phyloP scores from a whole-genome alignment of 2,329 filamentous ascomycete genomes.

The Nemania diffusa region DNA sequence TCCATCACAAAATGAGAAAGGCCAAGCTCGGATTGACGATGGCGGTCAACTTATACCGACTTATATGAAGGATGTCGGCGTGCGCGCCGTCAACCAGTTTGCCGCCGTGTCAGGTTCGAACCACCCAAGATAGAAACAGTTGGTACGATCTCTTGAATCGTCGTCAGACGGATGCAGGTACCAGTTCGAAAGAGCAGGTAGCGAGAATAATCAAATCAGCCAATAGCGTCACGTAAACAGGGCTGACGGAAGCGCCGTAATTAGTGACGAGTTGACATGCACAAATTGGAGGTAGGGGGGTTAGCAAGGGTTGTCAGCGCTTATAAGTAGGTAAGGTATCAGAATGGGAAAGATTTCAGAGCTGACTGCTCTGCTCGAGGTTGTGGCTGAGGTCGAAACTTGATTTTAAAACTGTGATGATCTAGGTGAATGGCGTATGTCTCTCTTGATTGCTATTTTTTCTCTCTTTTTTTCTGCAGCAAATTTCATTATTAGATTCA shows the following conservation, averaged over 20 bases:
- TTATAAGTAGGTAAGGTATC: conserved; percentile 32
- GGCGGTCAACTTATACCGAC: conserved; percentile 11
- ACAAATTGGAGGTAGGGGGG: conserved; percentile 27
- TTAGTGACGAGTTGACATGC: conserved; percentile 25
- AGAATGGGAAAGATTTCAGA: conserved; percentile 8
- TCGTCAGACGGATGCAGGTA: conserved; percentile 31
- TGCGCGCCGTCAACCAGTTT: conserved; percentile 19
- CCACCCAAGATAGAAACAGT: conserved; percentile 29
- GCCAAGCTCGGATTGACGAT: not conserved
- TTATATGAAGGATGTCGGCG: conserved; percentile 25
- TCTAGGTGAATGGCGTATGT: not conserved
- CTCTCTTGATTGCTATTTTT: conserved; percentile 3
- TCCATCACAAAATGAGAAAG: conserved; percentile 57
- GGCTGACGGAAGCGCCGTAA: conserved; percentile 44
- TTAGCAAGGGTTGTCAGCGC: conserved; percentile 38
- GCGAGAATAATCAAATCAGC: conserved; percentile 21
- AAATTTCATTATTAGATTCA: conserved; percentile 12
- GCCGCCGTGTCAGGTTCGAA: conserved; percentile 28
- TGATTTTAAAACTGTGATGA: not conserved
- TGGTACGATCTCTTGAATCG: conserved; percentile 20
- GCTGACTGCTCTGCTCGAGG: conserved; percentile 5
- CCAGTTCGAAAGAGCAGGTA: not conserved
- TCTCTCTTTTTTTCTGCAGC: not conserved
- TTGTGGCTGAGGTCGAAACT: conserved; percentile 1
- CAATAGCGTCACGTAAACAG: conserved; percentile 37